Base-by-base conservation (phyloP, 225 moss, liverwort and hornwort genomes). In the Climacium dendroides region DNA sequence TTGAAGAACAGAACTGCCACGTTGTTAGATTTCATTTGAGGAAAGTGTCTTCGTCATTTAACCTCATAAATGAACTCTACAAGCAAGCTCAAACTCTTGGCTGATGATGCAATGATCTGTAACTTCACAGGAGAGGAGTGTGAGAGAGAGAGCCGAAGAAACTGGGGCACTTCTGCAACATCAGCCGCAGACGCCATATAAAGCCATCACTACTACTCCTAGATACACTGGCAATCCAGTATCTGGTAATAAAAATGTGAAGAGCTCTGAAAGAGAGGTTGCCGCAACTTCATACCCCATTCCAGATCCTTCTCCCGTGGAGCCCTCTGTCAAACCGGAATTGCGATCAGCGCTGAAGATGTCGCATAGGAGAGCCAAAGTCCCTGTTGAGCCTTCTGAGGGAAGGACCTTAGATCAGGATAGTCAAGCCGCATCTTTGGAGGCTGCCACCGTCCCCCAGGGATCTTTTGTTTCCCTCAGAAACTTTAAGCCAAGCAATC, bases 401-500 rank as follows among this genome's bases (percentile, higher is more conserved):
- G 89, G 39, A 62, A 72, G 37, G 63, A 60, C 34, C 67, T 47
- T 61, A 7, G 81, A 52, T 37, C 67, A 90, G 54, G 94, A 94
- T 20, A 88, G 89, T 76, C 92, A 87, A 86, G 89, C 86, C 23
- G 87, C 78, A 15, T 82, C 91, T 55, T 19, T 81, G 87, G 87
- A 86, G 78, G 80, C 91, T 23, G 83, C 90, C 81, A 93, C 73
- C 35, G 82, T 89, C 9, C 87, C 93, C 26, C 78, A 88, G 89
- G 90, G 83, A 37, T 85, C 80, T 52, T 92, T 86, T 83, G 91
- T 90, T 78, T 91, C 88, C 48, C 92, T 89, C 69, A 80, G 57
- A 64, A 94, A 82, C 84, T 87, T 87, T 34, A 92, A 91, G 67
- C 90, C 95, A 17, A 92, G 90, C 86, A 97, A 97, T 83, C 97